A percentile compares a stretch with the other conserved stretches of the same genome.
Evolutionary conservation across 768 basidiomycete species (phyloP).

Genomic region (Myochromella boudieri): DNA sequence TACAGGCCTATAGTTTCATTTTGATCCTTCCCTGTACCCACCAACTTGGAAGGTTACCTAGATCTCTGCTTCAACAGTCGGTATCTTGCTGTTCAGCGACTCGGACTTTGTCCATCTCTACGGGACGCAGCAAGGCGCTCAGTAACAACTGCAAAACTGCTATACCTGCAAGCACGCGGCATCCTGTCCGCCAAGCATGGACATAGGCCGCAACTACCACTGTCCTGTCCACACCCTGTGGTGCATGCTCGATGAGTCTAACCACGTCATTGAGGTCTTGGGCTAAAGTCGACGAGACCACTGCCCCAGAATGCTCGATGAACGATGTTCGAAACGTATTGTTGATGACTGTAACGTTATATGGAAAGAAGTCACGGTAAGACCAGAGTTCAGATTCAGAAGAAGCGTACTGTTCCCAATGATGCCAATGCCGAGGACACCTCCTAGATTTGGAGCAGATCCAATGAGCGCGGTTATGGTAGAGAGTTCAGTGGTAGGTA

Average conservation of each 20-base stretch:
- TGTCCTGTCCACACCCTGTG: slow-evolving; percentile 7
- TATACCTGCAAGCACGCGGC: slow-evolving; percentile 19
- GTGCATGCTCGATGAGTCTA: slow-evolving; percentile 10
- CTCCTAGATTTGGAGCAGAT: slow-evolving; percentile 20
- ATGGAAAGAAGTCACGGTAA: too few relatives aligned
- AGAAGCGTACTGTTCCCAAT: slow-evolving; percentile 20
- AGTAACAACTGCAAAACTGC: slow-evolving; percentile 20
- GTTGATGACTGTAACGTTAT: too few relatives aligned
- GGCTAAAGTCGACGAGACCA: slow-evolving; percentile 3
- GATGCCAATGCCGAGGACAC: slow-evolving; percentile 24
- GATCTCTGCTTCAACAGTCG: too few relatives aligned
- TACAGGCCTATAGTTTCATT: too few relatives aligned
- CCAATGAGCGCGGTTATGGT: slow-evolving; percentile 24
- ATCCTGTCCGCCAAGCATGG: slow-evolving; percentile 20
- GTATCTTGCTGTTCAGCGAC: too few relatives aligned
- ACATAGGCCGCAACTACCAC: slow-evolving; percentile 20
- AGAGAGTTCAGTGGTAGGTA: slow-evolving; percentile 20
- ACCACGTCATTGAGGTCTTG: slow-evolving; percentile 22
- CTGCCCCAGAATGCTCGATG: not conserved
- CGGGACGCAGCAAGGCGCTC: slow-evolving; percentile 15
- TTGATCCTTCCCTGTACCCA: too few relatives aligned
- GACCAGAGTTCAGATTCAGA: too few relatives aligned
- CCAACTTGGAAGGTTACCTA: too few relatives aligned
- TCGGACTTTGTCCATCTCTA: slow-evolving; percentile 9
- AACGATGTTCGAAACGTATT: slow-evolving; percentile 16